phyloP scores from a whole-genome alignment of 192 early-diverging fungal species.

The Jimgerdemannia lactiflua region DNA sequence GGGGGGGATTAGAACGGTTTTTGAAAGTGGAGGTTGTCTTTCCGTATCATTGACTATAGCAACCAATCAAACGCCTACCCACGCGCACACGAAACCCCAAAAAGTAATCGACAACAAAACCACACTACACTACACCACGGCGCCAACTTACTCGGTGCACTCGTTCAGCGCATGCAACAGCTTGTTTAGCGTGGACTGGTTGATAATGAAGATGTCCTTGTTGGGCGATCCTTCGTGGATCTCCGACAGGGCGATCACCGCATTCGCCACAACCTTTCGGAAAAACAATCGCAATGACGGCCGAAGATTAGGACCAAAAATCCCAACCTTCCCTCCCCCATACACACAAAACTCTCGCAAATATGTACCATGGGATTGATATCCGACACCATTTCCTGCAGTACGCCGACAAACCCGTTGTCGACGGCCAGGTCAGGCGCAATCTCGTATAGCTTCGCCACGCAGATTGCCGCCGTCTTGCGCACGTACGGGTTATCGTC shows the following conservation, averaged over 20 bases:
- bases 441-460: slow-evolving; percentile 94
- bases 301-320: not conserved
- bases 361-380: slow-evolving; percentile 89
- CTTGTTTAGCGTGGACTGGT: slow-evolving; percentile 66
- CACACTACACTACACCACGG: too few species aligned
- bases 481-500: slow-evolving; percentile 97
- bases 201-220: slow-evolving; percentile 76
- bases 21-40: not conserved
- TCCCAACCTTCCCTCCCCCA: not conserved
- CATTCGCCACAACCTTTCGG: slow-evolving; percentile 83
- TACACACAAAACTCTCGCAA: not conserved
- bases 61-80: too few species aligned
- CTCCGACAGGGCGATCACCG: slow-evolving; percentile 87
- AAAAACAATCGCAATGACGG: slow-evolving; percentile 6
- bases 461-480: slow-evolving; percentile 95
- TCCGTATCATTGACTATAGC: not conserved
- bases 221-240: slow-evolving; percentile 76
- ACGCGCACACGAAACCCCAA: too few species aligned
- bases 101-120: too few species aligned
- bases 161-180: slow-evolving; percentile 95
- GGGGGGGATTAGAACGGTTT: not conserved
- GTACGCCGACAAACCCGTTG: slow-evolving; percentile 83
- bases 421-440: slow-evolving; percentile 84
- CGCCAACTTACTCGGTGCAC: slow-evolving; percentile 77
- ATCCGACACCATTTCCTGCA: slow-evolving; percentile 92